Conservation (phyloP, 352 stramenopile genomes). For the Phytopythium montanum region DNA sequence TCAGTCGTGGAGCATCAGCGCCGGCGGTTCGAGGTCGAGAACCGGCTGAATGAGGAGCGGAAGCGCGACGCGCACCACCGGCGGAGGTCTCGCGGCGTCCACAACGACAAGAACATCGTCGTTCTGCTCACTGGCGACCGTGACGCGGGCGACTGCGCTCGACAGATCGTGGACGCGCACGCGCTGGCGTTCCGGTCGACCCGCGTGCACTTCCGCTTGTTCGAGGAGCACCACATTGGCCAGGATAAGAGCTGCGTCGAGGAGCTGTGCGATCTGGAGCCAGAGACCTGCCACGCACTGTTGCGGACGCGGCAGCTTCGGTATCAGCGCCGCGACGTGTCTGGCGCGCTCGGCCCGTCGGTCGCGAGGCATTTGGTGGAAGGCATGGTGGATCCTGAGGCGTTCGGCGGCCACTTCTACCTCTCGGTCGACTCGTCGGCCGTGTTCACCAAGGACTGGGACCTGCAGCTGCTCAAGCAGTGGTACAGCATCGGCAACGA, state of each 20-base stretch:
- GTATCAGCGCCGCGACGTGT: constrained; percentile 49
- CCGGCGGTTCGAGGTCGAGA: constrained; percentile 13
- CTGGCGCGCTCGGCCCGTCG: constrained; percentile 43
- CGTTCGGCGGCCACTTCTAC: constrained; percentile 54
- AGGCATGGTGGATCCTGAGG: constrained; percentile 43
- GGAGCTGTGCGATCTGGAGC: constrained; percentile 48
- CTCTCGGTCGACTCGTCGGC: constrained; percentile 64
- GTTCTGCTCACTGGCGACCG: constrained; percentile 68
- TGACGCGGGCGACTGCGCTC: constrained; percentile 52
- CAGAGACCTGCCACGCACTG: constrained; percentile 38
- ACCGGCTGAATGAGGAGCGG: constrained; percentile 14
- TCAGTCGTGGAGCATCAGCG: constrained; percentile 17
- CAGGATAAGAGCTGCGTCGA: constrained; percentile 61
- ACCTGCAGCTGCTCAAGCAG: constrained; percentile 68
- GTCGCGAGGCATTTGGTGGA: constrained; percentile 61
- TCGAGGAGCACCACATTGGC: constrained; percentile 64
- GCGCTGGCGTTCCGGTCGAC: constrained; percentile 30
- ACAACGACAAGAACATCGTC: constrained; percentile 67
- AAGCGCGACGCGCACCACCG: constrained; percentile 8
- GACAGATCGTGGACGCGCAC: constrained; percentile 41
- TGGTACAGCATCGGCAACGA: constrained; percentile 81
- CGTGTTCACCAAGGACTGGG: constrained; percentile 72
- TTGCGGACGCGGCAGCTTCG: constrained; percentile 51
- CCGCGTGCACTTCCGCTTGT: constrained; percentile 65
- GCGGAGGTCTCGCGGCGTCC: constrained; percentile 33